Evolutionary conservation across 1,284 basidiomycete genomes (phyloP).

Genomic region (Rhizoctonia solani): DNA sequence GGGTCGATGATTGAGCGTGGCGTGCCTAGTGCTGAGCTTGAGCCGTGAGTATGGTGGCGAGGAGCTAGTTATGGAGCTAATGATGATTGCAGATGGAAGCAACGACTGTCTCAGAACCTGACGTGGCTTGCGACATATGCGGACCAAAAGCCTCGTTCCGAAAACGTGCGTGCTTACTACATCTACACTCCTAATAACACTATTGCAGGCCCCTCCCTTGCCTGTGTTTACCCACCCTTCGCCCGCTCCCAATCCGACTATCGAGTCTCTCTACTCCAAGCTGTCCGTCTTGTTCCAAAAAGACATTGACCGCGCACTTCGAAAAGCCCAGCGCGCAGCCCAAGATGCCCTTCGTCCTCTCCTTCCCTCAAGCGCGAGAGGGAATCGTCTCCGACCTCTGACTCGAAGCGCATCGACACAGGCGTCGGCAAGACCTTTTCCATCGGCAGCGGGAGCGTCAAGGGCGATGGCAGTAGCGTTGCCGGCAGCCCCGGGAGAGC

Average conservation of each 20-base stretch:
- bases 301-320: conserved; percentile 21
- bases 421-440: conserved; percentile 21
- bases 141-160: conserved; percentile 25
- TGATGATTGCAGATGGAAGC: conserved; percentile 6
- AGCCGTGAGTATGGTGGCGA: conserved; percentile 3
- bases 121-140: conserved; percentile 34
- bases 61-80: neutral
- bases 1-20: conserved; percentile 24
- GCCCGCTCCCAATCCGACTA: conserved; percentile 24
- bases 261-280: conserved; percentile 24
- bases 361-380: conserved; percentile 31
- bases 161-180: conserved; percentile 17
- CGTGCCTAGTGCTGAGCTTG: conserved; percentile 14
- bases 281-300: conserved; percentile 25
- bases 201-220: conserved; percentile 5
- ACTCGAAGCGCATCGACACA: conserved; percentile 21
- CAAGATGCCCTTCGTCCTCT: conserved; percentile 25
- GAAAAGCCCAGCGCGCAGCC: conserved; percentile 25
- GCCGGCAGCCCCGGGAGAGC: neutral
- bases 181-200: neutral
- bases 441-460: conserved; percentile 20
- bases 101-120: conserved; percentile 29
- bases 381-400: conserved; percentile 4
- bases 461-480: neutral
- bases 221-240: conserved; percentile 27